A percentile compares a stretch with the other conserved stretches of the same genome.
Evolutionary conservation across 192 early-diverging fungal genomes (phyloP).

Genomic region (Coemansia sp.): DNA sequence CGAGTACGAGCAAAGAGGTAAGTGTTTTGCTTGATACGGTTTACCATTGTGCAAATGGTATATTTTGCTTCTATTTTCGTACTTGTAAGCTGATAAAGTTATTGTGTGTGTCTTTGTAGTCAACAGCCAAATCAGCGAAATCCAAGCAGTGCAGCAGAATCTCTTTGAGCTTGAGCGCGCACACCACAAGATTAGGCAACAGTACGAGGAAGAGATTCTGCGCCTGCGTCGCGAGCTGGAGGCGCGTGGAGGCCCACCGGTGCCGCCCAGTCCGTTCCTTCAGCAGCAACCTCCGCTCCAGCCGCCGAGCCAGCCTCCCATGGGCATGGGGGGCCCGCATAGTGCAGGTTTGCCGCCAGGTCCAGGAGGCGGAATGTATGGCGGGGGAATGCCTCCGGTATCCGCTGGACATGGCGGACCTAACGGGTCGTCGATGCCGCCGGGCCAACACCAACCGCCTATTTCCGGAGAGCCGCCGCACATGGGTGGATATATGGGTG

Average conservation of each 20-base stretch:
- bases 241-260: slow-evolving; percentile 58
- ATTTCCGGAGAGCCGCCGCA: slow-evolving; percentile 36
- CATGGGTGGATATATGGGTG: slow-evolving; percentile 41
- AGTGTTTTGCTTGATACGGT: slow-evolving; percentile 5
- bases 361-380: slow-evolving; percentile 35
- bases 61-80: no score
- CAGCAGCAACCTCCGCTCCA: slow-evolving; percentile 64
- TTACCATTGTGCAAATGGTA: no score
- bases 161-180: slow-evolving; percentile 79
- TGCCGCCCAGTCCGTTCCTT: slow-evolving; percentile 50
- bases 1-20: slow-evolving; percentile 88
- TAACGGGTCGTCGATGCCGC: slow-evolving; percentile 40
- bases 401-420: slow-evolving; percentile 39
- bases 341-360: slow-evolving; percentile 38
- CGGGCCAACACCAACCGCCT: slow-evolving; percentile 22
- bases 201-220: slow-evolving; percentile 88
- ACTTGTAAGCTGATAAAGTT: no score
- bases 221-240: slow-evolving; percentile 83
- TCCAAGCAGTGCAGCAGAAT: slow-evolving; percentile 72
- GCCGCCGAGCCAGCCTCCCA: slow-evolving; percentile 61
- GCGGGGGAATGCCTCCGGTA: slow-evolving; percentile 40
- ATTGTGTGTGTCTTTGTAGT: slow-evolving; percentile 51
- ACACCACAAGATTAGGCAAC: slow-evolving; percentile 72
- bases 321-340: slow-evolving; percentile 36
- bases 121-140: slow-evolving; percentile 74